Conservation (phyloP, 2,329 filamentous ascomycete species). For the Fusarium denticulatum region DNA sequence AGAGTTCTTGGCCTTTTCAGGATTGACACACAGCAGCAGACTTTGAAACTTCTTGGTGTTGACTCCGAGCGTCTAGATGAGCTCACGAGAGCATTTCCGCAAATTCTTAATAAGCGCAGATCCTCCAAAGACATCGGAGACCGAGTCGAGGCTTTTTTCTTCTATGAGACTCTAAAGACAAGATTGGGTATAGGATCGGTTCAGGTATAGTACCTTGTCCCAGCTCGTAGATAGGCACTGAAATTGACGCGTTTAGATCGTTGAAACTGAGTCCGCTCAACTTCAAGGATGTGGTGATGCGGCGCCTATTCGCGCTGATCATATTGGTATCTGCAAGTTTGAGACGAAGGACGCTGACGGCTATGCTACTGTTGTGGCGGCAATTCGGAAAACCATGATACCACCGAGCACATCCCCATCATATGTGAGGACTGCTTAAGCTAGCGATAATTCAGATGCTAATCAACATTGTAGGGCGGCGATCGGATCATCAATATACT, state of each 20-base stretch:
- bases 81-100: fast-evolving
- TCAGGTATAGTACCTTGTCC: not conserved
- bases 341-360: not conserved
- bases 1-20: fast-evolving
- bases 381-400: not conserved
- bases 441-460: not conserved
- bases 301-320: not conserved
- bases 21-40: not conserved
- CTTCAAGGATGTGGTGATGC: not conserved
- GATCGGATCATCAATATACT: not conserved
- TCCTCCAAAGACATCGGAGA: fast-evolving
- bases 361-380: not conserved
- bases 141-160: fast-evolving
- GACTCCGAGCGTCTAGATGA: fast-evolving
- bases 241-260: fast-evolving
- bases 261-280: not conserved
- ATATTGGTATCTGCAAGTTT: not conserved
- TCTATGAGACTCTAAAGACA: not conserved
- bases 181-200: fast-evolving
- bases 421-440: not conserved
- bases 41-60: not conserved
- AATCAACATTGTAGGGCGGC: fast-evolving
- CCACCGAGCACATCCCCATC: fast-evolving
- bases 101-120: not conserved
- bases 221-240: fast-evolving